Evolutionary conservation across 2,329 filamentous ascomycete species (phyloP), one percentile per base, ranked within the genome.

Genomic region (Paracorniculantispora psalliotae): DNA sequence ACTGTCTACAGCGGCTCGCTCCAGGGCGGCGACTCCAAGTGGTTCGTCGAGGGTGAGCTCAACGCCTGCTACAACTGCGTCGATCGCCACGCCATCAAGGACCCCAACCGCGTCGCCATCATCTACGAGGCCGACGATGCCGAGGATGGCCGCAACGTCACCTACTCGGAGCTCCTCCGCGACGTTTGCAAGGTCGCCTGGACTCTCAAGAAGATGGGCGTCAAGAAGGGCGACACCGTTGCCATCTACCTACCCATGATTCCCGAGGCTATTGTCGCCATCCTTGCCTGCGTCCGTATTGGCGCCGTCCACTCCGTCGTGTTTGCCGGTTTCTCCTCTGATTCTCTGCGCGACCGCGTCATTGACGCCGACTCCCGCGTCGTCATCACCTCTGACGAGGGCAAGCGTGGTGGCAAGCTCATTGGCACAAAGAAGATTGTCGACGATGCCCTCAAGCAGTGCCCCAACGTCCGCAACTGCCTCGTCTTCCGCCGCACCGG

Each of bases 371-470:
- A 91, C 67, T 93, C 89, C 73, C 96, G 89, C 79, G 90, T 97
- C 57, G 89, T 97, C 76, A 97, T 99, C 71, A 99, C 94, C 61
- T 89, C 91, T 2, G 94, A 99, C 73, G 94, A 99, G 82, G 94
- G 94, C 71, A 96, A 96, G 84, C 91, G 94, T 69, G 94, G 94
- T 68, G 94, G 94, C 73, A 99, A 97, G 82, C 77, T 96, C 69
- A 97, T 99, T 72, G 90, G 91, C 69, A 97, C 93, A 68, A 97
- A 99, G 86, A 96, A 96, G 81, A 97, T 99, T 72, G 94, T 97
- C 66, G 94, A 99, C 70, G 94, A 97, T 72, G 93, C 93, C 39
- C 83, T 99, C 62, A 96, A 94, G 81, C 91, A 96, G 77, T 97
- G 93, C 77, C 93, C 93, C 19, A 88, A 91, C 67, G 90, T 99